Conservation (phyloP, 371 early-diverging fungal genomes). For the Mucor circinelloides region DNA sequence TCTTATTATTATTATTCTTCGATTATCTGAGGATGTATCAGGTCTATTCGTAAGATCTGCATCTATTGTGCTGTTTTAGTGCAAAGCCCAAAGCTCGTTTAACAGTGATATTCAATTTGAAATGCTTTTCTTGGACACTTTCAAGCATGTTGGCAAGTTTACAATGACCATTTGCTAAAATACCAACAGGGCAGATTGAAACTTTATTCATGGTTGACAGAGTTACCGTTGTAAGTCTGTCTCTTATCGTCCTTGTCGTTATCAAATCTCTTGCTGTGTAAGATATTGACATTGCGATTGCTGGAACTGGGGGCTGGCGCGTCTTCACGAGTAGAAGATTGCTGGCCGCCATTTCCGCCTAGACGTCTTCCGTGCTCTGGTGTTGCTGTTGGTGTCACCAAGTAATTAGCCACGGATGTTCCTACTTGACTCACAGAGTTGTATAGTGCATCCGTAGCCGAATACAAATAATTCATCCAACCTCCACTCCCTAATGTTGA, state of each 20-base stretch:
- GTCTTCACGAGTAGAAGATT: background rate
- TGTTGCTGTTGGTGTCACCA: slow-evolving; percentile 19
- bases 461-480: slow-evolving; percentile 23
- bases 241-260: slow-evolving; percentile 9
- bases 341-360: background rate
- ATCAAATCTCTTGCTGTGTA: background rate
- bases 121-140: too few relatives aligned
- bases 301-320: background rate
- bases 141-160: too few relatives aligned
- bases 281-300: background rate
- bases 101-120: too few relatives aligned
- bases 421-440: slow-evolving; percentile 15
- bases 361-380: slow-evolving; percentile 12
- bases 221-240: slow-evolving; percentile 41
- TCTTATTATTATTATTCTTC: too few relatives aligned
- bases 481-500: background rate
- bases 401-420: slow-evolving; percentile 16
- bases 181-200: too few relatives aligned
- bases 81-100: too few relatives aligned
- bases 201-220: slow-evolving; percentile 38
- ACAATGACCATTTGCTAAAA: too few relatives aligned
- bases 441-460: slow-evolving; percentile 24
- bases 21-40: too few relatives aligned
- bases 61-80: too few relatives aligned
- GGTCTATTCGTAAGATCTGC: too few relatives aligned